phyloP scores from a whole-genome alignment of 805 yeast species.

The Starmerella stellata region DNA sequence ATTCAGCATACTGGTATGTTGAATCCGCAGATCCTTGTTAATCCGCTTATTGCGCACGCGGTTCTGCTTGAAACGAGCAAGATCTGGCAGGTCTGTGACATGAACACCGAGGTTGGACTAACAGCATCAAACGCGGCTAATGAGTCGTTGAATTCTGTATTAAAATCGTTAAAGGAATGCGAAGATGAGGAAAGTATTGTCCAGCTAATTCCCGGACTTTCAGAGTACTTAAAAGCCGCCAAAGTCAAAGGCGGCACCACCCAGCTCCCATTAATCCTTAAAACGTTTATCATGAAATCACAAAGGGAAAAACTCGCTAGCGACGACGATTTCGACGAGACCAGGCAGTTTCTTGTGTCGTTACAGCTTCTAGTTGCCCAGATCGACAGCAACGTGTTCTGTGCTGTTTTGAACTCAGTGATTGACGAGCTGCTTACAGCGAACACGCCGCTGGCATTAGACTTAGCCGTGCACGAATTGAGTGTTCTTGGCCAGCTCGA shows the following conservation, averaged over 20 bases:
- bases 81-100: conserved; percentile 40
- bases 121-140: too few relatives aligned
- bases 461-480: conserved; percentile 71
- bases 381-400: conserved; percentile 41
- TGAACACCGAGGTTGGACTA: background rate
- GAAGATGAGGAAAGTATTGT: conserved; percentile 77
- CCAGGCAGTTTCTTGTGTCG: conserved; percentile 51
- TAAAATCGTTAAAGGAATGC: conserved; percentile 18
- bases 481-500: conserved; percentile 40
- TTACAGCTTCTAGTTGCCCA: conserved; percentile 70
- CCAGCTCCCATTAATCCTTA: conserved; percentile 32
- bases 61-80: background rate
- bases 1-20: conserved; percentile 52
- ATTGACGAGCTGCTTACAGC: conserved; percentile 1
- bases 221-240: conserved; percentile 44
- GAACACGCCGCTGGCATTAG: conserved; percentile 33
- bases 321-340: conserved; percentile 38
- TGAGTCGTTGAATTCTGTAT: background rate
- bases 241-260: conserved; percentile 24
- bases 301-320: conserved; percentile 49
- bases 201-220: conserved; percentile 66
- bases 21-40: conserved; percentile 23
- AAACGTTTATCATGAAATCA: conserved; percentile 58
- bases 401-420: conserved; percentile 42
- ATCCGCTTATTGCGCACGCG: conserved; percentile 13